phyloP scores from a whole-genome alignment of 73 alveolate genomes.

The Durusdinium trenchii region DNA sequence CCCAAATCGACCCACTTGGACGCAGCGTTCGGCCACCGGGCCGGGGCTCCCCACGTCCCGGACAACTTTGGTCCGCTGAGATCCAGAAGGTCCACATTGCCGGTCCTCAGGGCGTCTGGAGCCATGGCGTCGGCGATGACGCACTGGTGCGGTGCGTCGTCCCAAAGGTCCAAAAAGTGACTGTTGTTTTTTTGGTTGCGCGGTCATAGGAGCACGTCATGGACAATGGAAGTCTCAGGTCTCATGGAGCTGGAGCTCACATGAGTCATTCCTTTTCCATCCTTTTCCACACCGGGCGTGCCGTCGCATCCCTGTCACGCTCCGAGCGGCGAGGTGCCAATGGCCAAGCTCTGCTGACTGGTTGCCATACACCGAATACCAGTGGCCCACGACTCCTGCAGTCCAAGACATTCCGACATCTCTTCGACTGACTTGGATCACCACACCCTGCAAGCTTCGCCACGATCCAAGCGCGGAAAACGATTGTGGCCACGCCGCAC shows the following conservation, averaged over 20 bases:
- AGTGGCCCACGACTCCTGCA: conserved; percentile 68
- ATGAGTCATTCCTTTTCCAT: too few species aligned
- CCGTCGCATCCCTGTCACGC: not conserved
- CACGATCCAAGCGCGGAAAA: not conserved
- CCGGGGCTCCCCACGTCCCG: not conserved
- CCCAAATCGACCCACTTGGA: not conserved
- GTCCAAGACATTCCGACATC: not conserved
- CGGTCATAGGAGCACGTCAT: not conserved
- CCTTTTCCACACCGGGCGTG: not conserved
- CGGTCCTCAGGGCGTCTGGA: conserved; percentile 46
- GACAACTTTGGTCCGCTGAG: conserved; percentile 38
- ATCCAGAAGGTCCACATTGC: conserved; percentile 64
- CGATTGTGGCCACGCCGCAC: not conserved
- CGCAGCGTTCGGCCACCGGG: not conserved
- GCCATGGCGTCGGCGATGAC: not conserved
- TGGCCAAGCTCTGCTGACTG: conserved; percentile 9
- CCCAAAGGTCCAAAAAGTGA: not conserved
- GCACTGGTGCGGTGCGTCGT: not conserved
- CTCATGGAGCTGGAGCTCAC: too few species aligned
- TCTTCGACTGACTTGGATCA: not conserved
- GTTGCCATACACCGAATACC: conserved; percentile 59
- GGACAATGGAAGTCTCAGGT: not conserved
- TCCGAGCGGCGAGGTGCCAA: conserved; percentile 55
- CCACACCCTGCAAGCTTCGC: not conserved
- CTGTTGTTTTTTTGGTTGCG: not conserved